phyloP scores from a whole-genome alignment of 768 basidiomycete genomes.

The Mycena maculata region DNA sequence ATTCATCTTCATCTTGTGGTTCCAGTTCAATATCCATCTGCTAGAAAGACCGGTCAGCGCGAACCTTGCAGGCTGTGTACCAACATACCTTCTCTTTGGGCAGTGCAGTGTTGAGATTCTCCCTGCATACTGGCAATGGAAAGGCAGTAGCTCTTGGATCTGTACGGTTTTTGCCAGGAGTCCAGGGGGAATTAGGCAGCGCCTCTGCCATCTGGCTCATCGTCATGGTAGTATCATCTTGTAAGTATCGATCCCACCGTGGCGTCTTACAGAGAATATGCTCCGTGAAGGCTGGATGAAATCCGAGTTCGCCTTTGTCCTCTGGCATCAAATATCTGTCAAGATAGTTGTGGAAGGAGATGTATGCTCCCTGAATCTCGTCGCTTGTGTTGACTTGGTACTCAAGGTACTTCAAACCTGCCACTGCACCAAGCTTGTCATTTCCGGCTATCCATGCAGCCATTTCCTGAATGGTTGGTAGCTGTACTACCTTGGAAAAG shows the following conservation, averaged over 20 bases:
- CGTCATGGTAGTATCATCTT: background rate
- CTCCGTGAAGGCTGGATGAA: background rate
- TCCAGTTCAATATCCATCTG: no score
- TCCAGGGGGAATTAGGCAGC: background rate
- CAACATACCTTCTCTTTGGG: no score
- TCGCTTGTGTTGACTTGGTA: background rate
- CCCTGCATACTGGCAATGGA: no score
- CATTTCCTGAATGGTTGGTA: background rate
- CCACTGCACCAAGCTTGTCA: background rate
- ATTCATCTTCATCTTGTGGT: no score
- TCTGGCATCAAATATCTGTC: background rate
- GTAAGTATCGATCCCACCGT: background rate
- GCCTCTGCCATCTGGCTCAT: background rate
- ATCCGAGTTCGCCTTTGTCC: background rate
- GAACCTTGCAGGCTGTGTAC: no score
- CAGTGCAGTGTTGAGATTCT: no score
- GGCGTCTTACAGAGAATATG: background rate
- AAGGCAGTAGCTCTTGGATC: background rate
- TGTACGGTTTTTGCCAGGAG: background rate
- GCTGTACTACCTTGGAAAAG: background rate
- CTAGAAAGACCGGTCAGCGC: no score
- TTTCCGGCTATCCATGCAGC: background rate
- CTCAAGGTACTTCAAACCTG: background rate
- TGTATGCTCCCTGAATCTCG: background rate
- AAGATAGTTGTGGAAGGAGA: background rate